These are phyloP conservation scores for Wickerhamomyces bisporus DNA, from an alignment of 805 yeast species.

Conservation along the genomic window DNA sequence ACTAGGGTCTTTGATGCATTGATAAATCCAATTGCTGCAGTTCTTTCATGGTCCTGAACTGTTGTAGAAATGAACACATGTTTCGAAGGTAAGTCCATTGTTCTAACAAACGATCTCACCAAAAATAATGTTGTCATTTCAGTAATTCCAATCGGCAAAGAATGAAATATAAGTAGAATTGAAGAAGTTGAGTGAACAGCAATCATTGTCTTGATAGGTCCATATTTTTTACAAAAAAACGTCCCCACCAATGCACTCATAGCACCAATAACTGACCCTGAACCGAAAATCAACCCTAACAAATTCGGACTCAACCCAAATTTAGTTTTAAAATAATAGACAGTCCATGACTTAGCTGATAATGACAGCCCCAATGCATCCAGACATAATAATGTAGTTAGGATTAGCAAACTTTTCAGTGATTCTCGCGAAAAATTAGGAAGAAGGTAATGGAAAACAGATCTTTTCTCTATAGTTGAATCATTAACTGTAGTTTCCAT, in stretches of 20 bases:
- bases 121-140: slow-evolving; percentile 27
- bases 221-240: slow-evolving; percentile 36
- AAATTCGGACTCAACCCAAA: slow-evolving; percentile 30
- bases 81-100: slow-evolving; percentile 46
- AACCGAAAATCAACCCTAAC: slow-evolving; percentile 37
- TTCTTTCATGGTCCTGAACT: slow-evolving; percentile 34
- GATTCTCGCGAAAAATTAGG: slow-evolving; percentile 17
- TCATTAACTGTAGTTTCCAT: too few species aligned
- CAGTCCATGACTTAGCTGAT: slow-evolving; percentile 42
- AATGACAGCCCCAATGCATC: slow-evolving; percentile 42
- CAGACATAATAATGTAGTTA: slow-evolving; percentile 34
- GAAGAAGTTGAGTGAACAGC: slow-evolving; percentile 40
- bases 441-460: slow-evolving; percentile 5
- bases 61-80: slow-evolving; percentile 41
- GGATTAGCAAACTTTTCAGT: slow-evolving; percentile 26
- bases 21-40: slow-evolving; percentile 40
- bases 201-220: slow-evolving; percentile 42
- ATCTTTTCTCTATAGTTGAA: slow-evolving; percentile 1
- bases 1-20: slow-evolving; percentile 39
- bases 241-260: slow-evolving; percentile 38
- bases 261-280: slow-evolving; percentile 34
- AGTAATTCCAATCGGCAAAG: slow-evolving; percentile 31
- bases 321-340: slow-evolving; percentile 35
- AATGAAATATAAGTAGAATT: slow-evolving; percentile 32
- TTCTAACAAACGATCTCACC: slow-evolving; percentile 35